Percentiles rank a stretch among this genome's conserved stretches.
These are phyloP conservation scores for Neurospora sp. DNA, from an alignment of 495 filamentous ascomycete genomes.

Conservation along the genomic window DNA sequence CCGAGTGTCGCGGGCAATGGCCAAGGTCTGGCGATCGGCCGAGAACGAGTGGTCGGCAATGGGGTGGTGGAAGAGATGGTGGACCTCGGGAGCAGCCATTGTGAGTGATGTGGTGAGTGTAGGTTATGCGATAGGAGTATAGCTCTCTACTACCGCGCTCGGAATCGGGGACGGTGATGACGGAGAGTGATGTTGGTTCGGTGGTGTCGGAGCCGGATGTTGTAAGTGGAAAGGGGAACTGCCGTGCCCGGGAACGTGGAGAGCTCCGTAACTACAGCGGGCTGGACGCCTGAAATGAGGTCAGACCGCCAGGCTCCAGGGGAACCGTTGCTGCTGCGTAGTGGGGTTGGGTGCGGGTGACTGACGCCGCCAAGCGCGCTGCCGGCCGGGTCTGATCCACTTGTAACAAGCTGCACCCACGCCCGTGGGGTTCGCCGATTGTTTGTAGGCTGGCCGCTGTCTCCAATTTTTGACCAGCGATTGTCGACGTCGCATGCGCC, in stretches of 20 bases:
- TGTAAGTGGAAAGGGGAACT: not conserved
- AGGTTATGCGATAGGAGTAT: conserved; percentile 69
- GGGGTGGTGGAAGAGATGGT: conserved; percentile 93
- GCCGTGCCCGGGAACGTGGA: not conserved
- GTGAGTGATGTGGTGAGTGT: not conserved
- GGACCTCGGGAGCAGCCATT: conserved; percentile 82
- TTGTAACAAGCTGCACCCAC: not conserved
- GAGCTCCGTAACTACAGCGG: not conserved
- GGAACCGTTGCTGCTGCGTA: not conserved
- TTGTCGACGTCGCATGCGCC: not conserved
- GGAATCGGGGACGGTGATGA: conserved; percentile 2
- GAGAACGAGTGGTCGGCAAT: conserved; percentile 98
- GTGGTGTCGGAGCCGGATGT: conserved; percentile 2
- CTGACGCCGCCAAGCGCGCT: not conserved
- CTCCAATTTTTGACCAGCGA: not conserved
- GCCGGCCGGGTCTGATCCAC: not conserved
- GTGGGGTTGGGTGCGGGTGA: not conserved
- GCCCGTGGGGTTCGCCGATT: not conserved
- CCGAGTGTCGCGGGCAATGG: conserved; percentile 80
- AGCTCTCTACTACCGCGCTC: conserved; percentile 92
- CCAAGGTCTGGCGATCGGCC: conserved; percentile 76
- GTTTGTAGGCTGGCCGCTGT: not conserved
- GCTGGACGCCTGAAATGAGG: not conserved
- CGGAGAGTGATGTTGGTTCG: conserved; percentile 3
- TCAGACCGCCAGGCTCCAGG: not conserved